Evolutionary conservation across 306 rosid species (phyloP).

Genomic region (Lupinus albus): DNA sequence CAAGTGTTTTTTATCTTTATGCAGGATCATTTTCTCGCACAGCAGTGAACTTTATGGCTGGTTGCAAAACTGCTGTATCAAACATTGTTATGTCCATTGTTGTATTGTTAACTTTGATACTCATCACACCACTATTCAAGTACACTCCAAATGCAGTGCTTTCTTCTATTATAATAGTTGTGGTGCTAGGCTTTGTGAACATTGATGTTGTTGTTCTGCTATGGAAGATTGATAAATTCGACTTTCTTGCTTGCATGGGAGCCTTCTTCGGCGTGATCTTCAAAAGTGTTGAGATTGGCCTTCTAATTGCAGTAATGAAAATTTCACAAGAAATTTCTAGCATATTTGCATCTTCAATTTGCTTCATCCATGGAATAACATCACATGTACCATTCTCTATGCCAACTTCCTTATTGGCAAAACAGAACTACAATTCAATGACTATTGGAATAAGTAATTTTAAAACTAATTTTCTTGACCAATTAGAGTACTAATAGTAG

Average conservation of each 20-base stretch:
- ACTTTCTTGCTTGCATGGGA: slow-evolving; percentile 83
- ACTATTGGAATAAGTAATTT: too few relatives aligned
- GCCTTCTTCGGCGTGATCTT: slow-evolving; percentile 92
- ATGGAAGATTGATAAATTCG: slow-evolving; percentile 81
- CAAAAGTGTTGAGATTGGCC: slow-evolving; percentile 75
- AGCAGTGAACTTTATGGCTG: slow-evolving; percentile 87
- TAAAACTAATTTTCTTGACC: too few relatives aligned
- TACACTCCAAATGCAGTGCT: slow-evolving; percentile 91
- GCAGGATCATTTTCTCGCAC: slow-evolving; percentile 91
- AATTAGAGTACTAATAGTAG: too few relatives aligned
- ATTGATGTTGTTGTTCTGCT: slow-evolving; percentile 56
- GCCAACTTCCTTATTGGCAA: too few relatives aligned
- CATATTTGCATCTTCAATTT: slow-evolving; percentile 17
- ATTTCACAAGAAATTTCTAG: not conserved
- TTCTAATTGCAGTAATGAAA: slow-evolving; percentile 65
- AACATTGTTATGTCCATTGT: slow-evolving; percentile 80
- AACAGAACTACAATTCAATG: too few relatives aligned
- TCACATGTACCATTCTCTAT: too few relatives aligned
- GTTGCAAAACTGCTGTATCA: slow-evolving; percentile 78
- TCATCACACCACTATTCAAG: slow-evolving; percentile 78
- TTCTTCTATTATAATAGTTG: slow-evolving; percentile 73
- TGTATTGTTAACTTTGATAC: slow-evolving; percentile 55
- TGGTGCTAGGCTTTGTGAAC: slow-evolving; percentile 59
- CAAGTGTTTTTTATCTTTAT: not conserved
- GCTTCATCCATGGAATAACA: not conserved